Percentiles rank a stretch among this genome's conserved stretches.
phyloP scores from a whole-genome alignment of 2,329 filamentous ascomycete genomes.

The Calonectria pauciramosa region DNA sequence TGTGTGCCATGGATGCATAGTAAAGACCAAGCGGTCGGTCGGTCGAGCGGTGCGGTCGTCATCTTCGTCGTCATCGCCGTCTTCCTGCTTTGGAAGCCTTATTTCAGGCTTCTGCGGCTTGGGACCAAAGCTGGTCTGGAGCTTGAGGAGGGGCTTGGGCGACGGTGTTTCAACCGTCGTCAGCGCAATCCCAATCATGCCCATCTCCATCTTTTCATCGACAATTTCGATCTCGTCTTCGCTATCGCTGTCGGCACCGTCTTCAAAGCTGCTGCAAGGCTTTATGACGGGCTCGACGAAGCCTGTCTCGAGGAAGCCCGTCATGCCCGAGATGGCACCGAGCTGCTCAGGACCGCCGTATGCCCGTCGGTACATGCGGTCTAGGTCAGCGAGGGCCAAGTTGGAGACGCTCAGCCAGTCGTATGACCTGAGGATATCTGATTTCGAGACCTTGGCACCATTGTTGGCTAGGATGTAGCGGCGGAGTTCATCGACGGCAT shows the following conservation, averaged over 20 bases:
- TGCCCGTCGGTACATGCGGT: constrained; percentile 67
- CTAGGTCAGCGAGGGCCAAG: constrained; percentile 65
- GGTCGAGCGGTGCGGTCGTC: constrained; percentile 56
- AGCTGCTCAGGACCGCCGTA: constrained; percentile 65
- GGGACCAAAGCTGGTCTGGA: constrained; percentile 59
- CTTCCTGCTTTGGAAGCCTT: constrained; percentile 19
- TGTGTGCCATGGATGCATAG: constrained; percentile 47
- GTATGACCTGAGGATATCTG: constrained; percentile 68
- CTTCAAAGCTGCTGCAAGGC: constrained; percentile 37
- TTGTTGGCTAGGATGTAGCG: constrained; percentile 69
- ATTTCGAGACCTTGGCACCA: constrained; percentile 62
- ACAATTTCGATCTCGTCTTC: constrained; percentile 37
- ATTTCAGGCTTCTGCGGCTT: constrained; percentile 32
- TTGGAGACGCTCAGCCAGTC: constrained; percentile 68
- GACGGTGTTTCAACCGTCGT: constrained; percentile 43
- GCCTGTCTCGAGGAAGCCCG: constrained; percentile 36
- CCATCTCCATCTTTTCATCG: constrained; percentile 38
- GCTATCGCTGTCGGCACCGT: constrained; percentile 28
- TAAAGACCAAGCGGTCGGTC: constrained; percentile 45
- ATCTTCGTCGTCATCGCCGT: constrained; percentile 50
- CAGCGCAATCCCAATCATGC: constrained; percentile 42
- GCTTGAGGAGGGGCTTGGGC: constrained; percentile 52
- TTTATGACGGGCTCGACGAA: constrained; percentile 42
- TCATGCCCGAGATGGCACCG: constrained; percentile 61
- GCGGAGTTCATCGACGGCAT: constrained; percentile 74